Evolutionary conservation across 2,329 filamentous ascomycete genomes (phyloP), one percentile per base, ranked within the genome.

Genomic region (Sarocladiaceae sp.): DNA sequence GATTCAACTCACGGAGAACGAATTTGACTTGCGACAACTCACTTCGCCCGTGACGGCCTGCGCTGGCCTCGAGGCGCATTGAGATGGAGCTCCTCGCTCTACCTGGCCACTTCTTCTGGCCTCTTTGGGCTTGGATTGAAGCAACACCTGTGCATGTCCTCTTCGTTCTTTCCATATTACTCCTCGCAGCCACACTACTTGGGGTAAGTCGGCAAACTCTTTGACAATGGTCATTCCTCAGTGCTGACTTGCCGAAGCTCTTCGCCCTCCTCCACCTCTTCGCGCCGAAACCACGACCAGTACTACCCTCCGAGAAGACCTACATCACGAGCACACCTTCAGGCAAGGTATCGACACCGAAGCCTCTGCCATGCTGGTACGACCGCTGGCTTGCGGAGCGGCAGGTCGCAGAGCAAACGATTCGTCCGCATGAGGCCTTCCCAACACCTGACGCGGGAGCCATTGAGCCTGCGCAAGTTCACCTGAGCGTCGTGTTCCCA

Each of bases 401-500:
- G 64, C 79, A 74, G 62, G 69, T 75, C 46, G 73, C 70, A 58
- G 73, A 61, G 49, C 35, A 54, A 40, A 17, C 39, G 26, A 55
- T 63, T 33, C 56, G 58, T 54, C 61, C 60, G 60, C 71, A 56
- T 63, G 71, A 56, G 64, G 71, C 71, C 3, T 68, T 66, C 56
- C 66, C 68, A 40, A 64, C 69, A 3, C 67, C 68, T 35, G 75
- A 83, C 57, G 68, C 77, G 15, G 78, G 82, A 58, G 70, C 74
- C 40, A 87, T 95, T 52, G 87, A 91, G 57, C 78, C 85, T 2
- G 81, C 91, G 13, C 84, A 92, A 56, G 71, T 97, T n/a, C 88
- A 87, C 65, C 84, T 99, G 75, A 94, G 88, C 51, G 84, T 97
- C 7, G 90, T 99, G 0, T 86, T 99, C 39, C 94, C 94, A 0